Percentiles rank a stretch among this genome's conserved stretches.
Evolutionary conservation across 768 basidiomycete species (phyloP).

Genomic region (Neoboletus subvelutipes): DNA sequence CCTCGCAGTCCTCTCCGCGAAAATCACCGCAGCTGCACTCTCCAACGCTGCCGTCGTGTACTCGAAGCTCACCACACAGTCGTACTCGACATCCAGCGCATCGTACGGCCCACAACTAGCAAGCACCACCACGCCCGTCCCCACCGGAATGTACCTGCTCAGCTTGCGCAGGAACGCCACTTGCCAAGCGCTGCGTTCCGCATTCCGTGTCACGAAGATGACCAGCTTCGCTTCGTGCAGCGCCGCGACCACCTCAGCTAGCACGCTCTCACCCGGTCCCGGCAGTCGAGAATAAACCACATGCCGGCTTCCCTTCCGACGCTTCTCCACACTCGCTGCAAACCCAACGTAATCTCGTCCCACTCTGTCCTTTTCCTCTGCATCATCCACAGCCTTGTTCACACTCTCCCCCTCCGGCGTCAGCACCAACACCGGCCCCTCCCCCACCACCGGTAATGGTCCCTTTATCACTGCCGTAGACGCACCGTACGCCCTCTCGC

Average conservation of each 20-base stretch:
- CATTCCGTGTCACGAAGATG: conserved; percentile 61
- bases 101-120: conserved; percentile 65
- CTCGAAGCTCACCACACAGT: conserved; percentile 57
- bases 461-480: conserved; percentile 51
- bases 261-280: conserved; percentile 2
- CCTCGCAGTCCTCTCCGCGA: conserved; percentile 32
- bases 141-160: conserved; percentile 15
- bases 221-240: conserved; percentile 8
- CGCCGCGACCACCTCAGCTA: conserved; percentile 3
- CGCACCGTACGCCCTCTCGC: conserved; percentile 44
- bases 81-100: conserved; percentile 25
- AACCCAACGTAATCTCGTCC: conserved; percentile 55
- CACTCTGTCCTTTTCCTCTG: conserved; percentile 55
- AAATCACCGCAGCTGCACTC: conserved; percentile 42
- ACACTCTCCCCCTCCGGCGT: conserved; percentile 59
- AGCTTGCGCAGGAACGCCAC: conserved; percentile 37
- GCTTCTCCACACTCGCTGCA: conserved; percentile 37
- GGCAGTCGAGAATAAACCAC: conserved; percentile 41
- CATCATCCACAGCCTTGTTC: conserved; percentile 63
- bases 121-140: conserved; percentile 45
- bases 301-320: conserved; percentile 39
- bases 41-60: conserved; percentile 53
- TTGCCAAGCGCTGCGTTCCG: conserved; percentile 54
- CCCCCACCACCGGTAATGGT: conserved; percentile 33
- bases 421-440: conserved; percentile 41